Evolutionary conservation across 2,329 filamentous ascomycete genomes (phyloP).

Genomic region (Fusarium sp.): DNA sequence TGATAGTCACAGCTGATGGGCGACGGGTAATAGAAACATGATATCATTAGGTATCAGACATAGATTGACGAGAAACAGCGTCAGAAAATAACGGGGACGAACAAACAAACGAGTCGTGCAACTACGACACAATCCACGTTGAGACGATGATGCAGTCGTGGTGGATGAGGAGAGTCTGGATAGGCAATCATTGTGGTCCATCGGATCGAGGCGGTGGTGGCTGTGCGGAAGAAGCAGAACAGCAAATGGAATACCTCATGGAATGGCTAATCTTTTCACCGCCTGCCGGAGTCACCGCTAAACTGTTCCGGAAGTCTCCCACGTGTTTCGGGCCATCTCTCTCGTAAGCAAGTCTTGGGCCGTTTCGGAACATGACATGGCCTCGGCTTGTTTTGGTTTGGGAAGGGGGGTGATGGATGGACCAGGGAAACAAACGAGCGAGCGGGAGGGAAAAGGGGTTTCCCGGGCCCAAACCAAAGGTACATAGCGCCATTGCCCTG

Average conservation of each 20-base stretch:
- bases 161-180: slow-evolving; percentile 15
- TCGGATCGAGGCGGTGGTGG: slow-evolving; percentile 38
- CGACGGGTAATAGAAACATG: background rate
- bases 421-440: slow-evolving; percentile 36
- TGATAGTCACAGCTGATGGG: background rate
- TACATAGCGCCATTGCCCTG: slow-evolving; percentile 36
- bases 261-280: slow-evolving; percentile 46
- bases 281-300: slow-evolving; percentile 43
- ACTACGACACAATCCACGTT: slow-evolving; percentile 8
- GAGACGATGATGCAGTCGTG: slow-evolving; percentile 12
- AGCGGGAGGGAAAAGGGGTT: slow-evolving; percentile 40
- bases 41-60: background rate
- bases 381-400: slow-evolving; percentile 30
- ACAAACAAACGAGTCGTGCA: slow-evolving; percentile 19
- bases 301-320: slow-evolving; percentile 47
- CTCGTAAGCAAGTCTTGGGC: slow-evolving; percentile 26
- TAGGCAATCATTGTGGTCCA: slow-evolving; percentile 13
- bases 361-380: slow-evolving; percentile 34
- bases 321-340: slow-evolving; percentile 45
- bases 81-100: slow-evolving; percentile 3
- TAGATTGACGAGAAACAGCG: slow-evolving; percentile 12
- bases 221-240: slow-evolving; percentile 14
- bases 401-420: background rate
- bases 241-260: slow-evolving; percentile 6
- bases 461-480: slow-evolving; percentile 37